A percentile compares a stretch with the other conserved stretches of the same genome.
Conservation (phyloP, 768 basidiomycete genomes). For the Amyloporia xantha region DNA sequence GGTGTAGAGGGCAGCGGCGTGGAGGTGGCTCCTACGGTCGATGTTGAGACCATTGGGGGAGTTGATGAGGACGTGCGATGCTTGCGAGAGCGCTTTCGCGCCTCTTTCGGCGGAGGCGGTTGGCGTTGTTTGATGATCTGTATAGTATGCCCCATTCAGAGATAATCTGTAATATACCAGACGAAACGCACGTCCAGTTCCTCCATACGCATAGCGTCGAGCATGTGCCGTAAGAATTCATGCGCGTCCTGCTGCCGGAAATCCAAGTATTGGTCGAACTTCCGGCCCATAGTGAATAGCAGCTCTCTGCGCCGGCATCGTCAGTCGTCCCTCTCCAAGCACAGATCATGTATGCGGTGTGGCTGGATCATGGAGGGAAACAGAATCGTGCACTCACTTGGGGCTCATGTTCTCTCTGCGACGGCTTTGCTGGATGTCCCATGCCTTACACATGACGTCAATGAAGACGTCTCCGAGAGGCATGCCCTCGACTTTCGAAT, state of each 20-base stretch:
- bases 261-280: conserved; percentile 92
- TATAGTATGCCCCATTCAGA: background rate
- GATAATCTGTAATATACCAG: background rate
- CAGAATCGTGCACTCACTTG: conserved; percentile 49
- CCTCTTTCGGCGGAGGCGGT: conserved; percentile 35
- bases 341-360: too few species aligned
- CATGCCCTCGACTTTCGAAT: conserved; percentile 51
- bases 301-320: conserved; percentile 40
- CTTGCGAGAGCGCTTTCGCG: conserved; percentile 19
- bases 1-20: background rate
- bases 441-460: conserved; percentile 51
- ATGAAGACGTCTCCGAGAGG: conserved; percentile 68
- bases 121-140: conserved; percentile 77
- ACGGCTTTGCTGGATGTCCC: conserved; percentile 51
- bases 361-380: too few species aligned
- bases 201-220: conserved; percentile 94
- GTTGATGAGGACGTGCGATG: background rate
- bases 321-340: background rate
- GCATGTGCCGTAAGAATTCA: conserved; percentile 82
- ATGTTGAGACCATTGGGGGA: conserved; percentile 9
- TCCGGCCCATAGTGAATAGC: conserved; percentile 62
- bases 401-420: conserved; percentile 54
- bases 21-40: background rate
- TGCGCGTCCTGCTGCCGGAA: conserved; percentile 96
- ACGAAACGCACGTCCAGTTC: conserved; percentile 67